phyloP scores from a whole-genome alignment of 1,139 yeast genomes.

The Nakaseomyces kungkrabaensis region DNA sequence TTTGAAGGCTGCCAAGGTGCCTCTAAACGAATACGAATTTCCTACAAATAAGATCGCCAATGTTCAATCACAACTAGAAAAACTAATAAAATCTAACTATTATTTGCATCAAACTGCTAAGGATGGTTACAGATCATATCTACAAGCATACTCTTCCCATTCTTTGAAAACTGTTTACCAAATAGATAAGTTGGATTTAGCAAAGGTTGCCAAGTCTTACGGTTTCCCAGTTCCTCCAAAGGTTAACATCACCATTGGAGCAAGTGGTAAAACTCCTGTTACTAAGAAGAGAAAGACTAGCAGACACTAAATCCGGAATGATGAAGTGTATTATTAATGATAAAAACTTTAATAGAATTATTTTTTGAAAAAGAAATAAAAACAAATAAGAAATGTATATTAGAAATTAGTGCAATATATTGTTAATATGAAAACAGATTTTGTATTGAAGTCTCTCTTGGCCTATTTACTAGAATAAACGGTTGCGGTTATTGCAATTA shows the following conservation, averaged over 20 bases:
- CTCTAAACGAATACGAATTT: slow-evolving; percentile 92
- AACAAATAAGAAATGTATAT: slow-evolving; percentile 6
- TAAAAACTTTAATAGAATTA: slow-evolving; percentile 4
- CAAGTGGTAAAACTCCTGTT: slow-evolving; percentile 59
- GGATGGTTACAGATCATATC: slow-evolving; percentile 92
- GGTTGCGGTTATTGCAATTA: too few relatives aligned
- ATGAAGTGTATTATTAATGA: neutral
- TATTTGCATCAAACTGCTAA: slow-evolving; percentile 93
- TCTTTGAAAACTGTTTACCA: slow-evolving; percentile 92
- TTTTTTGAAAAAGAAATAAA: slow-evolving; percentile 2
- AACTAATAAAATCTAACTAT: slow-evolving; percentile 82
- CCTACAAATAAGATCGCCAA: slow-evolving; percentile 90
- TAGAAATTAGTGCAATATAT: slow-evolving; percentile 1
- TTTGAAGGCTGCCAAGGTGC: slow-evolving; percentile 93
- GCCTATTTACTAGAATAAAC: too few relatives aligned
- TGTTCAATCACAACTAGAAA: slow-evolving; percentile 87
- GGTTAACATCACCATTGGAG: slow-evolving; percentile 91
- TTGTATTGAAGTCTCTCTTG: neutral
- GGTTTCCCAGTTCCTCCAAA: slow-evolving; percentile 96
- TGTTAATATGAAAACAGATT: neutral
- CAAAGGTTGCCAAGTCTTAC: slow-evolving; percentile 88
- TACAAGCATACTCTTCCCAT: slow-evolving; percentile 96
- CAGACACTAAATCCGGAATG: slow-evolving; percentile 6
- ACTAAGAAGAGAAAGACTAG: slow-evolving; percentile 24
- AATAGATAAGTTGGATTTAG: slow-evolving; percentile 86